Evolutionary conservation across 2,329 filamentous ascomycete species (phyloP).

Genomic region (Lecanoromycetidae sp.): DNA sequence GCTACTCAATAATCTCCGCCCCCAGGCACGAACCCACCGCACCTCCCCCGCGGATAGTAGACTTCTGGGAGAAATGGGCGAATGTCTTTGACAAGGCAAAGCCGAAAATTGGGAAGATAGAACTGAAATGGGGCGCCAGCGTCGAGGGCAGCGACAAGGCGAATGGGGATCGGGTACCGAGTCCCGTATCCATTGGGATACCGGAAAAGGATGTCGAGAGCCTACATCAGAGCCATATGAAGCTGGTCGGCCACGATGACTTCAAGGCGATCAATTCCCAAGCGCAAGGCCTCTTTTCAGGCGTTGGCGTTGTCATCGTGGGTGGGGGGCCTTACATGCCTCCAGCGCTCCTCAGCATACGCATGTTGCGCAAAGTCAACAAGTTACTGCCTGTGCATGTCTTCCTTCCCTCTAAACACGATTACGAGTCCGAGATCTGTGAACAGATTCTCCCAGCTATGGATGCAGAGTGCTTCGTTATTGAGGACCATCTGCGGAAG

Average conservation of each 20-base stretch:
- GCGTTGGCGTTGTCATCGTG: constrained; percentile 27
- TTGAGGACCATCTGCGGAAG: constrained; percentile 31
- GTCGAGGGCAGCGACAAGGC: constrained; percentile 1
- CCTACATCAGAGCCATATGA: background rate
- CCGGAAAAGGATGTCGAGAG: background rate
- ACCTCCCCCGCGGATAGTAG: constrained; percentile 4
- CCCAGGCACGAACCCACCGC: background rate
- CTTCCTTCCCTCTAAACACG: constrained; percentile 30
- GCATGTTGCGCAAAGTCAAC: constrained; percentile 35
- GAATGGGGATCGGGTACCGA: constrained; percentile 2
- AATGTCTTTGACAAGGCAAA: constrained; percentile 2
- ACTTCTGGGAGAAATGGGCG: constrained; percentile 9
- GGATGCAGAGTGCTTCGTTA: constrained; percentile 32
- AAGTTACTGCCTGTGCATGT: constrained; percentile 35
- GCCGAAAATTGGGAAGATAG: background rate
- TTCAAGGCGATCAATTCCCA: background rate
- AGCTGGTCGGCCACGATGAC: background rate
- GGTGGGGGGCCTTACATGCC: constrained; percentile 34
- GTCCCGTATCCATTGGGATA: constrained; percentile 1
- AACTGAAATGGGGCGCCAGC: background rate
- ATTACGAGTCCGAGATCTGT: constrained; percentile 34
- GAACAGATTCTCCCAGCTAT: constrained; percentile 30
- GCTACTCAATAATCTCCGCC: background rate
- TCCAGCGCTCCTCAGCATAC: constrained; percentile 33
- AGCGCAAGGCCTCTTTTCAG: constrained; percentile 1